Evolutionary conservation across 805 yeast species (phyloP), one percentile per base, ranked within the genome.

Genomic region (Scheffersomyces spartinae): DNA sequence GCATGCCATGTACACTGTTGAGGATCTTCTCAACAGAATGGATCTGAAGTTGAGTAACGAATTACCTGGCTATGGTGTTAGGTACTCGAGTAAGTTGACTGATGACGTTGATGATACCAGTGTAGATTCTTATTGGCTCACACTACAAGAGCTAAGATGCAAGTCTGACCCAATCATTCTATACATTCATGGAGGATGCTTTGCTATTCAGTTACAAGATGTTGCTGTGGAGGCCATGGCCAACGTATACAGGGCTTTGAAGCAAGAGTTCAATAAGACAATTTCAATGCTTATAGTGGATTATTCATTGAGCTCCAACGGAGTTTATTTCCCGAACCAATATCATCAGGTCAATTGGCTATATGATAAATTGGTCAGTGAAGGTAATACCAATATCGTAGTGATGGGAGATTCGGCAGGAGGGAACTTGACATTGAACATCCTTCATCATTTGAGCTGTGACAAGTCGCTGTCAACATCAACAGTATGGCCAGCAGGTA

Each of bases 391-490:
- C 3, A 30, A 30, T 18, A 27, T 33, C 15, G 14, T 17, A 4
- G 17, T 32, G 2, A 13, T 29, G 11, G 36, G 36, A 7, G 36
- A 33, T 17, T 30, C 32, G 12, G 36, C 36, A 17, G 36, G 36
- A 12, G 36, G 33, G 10, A 30, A 33, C 26, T 19, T 33, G 17
- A 20, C 20, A 5, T 15, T 30, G 18, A 22, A 22, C 13, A 15
- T 23, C 6, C 20, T 28, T 5, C 18, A 25, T 17, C 6, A 24
- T 11, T 25, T 27, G 13, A 10, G 11, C 10, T 6, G 15, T 10
- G 17, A n/a, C n/a, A n/a, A n/a, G n/a, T n/a, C 8, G 5, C 17
- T 8, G 4, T 9, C 15, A 15, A 4, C 15, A 6, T 9, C 24
- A 2, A 21, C n/a, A 8, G 29, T 26, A 6, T 27, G 26, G 26